A percentile compares a stretch with the other conserved stretches of the same genome.
These are phyloP conservation scores for Sorghum bicolor DNA, from an alignment of 176 grass and related monocot genomes.

Conservation along the genomic window DNA sequence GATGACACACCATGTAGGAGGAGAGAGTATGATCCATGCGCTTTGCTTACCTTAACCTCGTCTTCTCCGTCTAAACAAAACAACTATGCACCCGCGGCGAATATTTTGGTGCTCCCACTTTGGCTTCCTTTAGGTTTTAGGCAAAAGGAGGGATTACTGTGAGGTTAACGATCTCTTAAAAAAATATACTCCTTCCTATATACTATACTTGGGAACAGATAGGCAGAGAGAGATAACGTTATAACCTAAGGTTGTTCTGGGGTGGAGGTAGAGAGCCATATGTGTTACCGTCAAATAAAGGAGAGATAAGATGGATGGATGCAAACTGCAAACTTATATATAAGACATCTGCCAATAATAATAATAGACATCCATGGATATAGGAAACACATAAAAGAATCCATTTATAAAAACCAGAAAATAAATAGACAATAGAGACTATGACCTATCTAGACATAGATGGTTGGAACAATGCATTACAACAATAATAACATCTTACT, in stretches of 20 bases:
- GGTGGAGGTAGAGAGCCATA: slow-evolving; percentile 26
- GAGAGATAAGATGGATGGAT: slow-evolving; percentile 40
- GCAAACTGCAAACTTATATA: not conserved
- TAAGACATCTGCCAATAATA: not conserved
- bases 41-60: slow-evolving; percentile 30
- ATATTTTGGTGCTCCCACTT: slow-evolving; percentile 44
- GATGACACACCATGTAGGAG: slow-evolving; percentile 17
- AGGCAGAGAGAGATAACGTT: slow-evolving; percentile 13
- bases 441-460: not conserved
- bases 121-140: slow-evolving; percentile 10
- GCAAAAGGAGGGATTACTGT: slow-evolving; percentile 29
- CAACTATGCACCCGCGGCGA: slow-evolving; percentile 20
- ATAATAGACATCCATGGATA: slow-evolving; percentile 6
- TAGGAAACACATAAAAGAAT: not conserved
- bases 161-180: slow-evolving; percentile 34
- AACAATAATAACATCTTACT: not conserved
- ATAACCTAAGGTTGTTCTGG: slow-evolving; percentile 42
- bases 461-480: not conserved
- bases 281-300: slow-evolving; percentile 52
- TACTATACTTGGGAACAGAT: slow-evolving; percentile 9
- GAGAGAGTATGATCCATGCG: not conserved
- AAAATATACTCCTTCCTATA: not conserved
- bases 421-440: not conserved
- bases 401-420: not conserved
- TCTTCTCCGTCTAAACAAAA: not conserved